These are phyloP conservation scores for Psilocybe subaeruginosa DNA, from an alignment of 768 basidiomycete genomes.

Conservation along the genomic window DNA sequence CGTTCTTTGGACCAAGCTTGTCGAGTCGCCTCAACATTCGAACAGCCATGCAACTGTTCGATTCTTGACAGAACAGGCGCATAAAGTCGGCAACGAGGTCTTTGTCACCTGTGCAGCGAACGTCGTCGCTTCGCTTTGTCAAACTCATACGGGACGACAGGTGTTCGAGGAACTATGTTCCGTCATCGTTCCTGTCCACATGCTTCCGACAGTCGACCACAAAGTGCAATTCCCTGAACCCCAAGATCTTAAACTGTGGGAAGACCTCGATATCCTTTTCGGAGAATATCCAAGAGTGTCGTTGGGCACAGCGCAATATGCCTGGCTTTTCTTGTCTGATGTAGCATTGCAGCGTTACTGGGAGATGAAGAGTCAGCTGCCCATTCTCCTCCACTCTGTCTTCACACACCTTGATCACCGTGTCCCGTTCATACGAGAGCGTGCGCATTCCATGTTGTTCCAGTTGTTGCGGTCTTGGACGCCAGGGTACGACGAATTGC, in stretches of 20 bases:
- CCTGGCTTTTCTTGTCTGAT: constrained; percentile 83
- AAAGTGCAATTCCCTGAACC: constrained; percentile 64
- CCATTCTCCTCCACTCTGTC: constrained; percentile 76
- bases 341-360: constrained; percentile 76
- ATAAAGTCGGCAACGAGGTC: constrained; percentile 76
- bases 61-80: constrained; percentile 87
- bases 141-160: constrained; percentile 69
- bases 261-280: constrained; percentile 78
- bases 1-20: constrained; percentile 77
- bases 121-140: constrained; percentile 83
- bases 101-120: constrained; percentile 82
- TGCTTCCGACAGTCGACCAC: constrained; percentile 79
- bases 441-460: constrained; percentile 81
- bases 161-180: constrained; percentile 86
- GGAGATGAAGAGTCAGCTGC: constrained; percentile 72
- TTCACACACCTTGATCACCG: constrained; percentile 86
- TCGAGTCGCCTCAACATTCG: constrained; percentile 67
- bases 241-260: constrained; percentile 77
- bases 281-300: constrained; percentile 69
- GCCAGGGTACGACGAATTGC: constrained; percentile 74
- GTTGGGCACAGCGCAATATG: constrained; percentile 85
- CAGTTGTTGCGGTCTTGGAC: constrained; percentile 84
- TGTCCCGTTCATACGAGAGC: constrained; percentile 64
- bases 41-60: constrained; percentile 82
- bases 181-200: constrained; percentile 82